Conservation (phyloP, 352 stramenopile genomes). For the Phytophthora macrochlamydospora region DNA sequence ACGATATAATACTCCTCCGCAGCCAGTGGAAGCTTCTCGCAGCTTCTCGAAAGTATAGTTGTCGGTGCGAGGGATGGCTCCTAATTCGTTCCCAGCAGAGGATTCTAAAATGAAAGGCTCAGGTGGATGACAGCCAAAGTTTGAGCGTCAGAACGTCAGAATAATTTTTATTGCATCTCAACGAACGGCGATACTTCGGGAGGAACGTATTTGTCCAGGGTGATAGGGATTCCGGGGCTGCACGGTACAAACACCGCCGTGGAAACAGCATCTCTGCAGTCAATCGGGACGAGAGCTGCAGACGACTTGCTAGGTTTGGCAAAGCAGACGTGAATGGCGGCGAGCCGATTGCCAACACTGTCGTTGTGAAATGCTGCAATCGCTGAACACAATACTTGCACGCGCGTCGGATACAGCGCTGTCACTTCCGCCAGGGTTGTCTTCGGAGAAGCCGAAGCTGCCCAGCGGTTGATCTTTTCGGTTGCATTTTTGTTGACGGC, state of each 20-base stretch:
- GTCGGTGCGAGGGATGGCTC: too few species aligned
- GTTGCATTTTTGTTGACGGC: slow-evolving; percentile 23
- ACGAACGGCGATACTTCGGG: neutral
- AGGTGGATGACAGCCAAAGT: too few species aligned
- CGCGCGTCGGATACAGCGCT: slow-evolving; percentile 38
- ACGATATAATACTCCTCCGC: too few species aligned
- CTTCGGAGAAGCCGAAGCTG: slow-evolving; percentile 12
- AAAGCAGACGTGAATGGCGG: slow-evolving; percentile 50
- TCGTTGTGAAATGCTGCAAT: slow-evolving; percentile 5
- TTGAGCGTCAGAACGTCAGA: too few species aligned
- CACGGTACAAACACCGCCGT: slow-evolving; percentile 34
- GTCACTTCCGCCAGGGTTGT: slow-evolving; percentile 36
- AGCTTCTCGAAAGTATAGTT: too few species aligned
- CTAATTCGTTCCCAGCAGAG: too few species aligned
- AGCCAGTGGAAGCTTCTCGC: too few species aligned
- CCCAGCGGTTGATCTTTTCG: slow-evolving; percentile 39
- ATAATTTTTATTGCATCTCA: too few species aligned
- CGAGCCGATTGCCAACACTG: slow-evolving; percentile 31
- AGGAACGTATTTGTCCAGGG: slow-evolving; percentile 21
- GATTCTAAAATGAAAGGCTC: too few species aligned
- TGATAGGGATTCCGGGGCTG: slow-evolving; percentile 23
- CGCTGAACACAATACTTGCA: slow-evolving; percentile 50
- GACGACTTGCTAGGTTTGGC: slow-evolving; percentile 24
- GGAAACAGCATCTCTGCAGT: slow-evolving; percentile 24
- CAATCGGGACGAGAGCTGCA: slow-evolving; percentile 22